A percentile compares a stretch with the other conserved stretches of the same genome.
Evolutionary conservation across 257 asterid genomes (phyloP).

Genomic region (Salvia rosmarinus): DNA sequence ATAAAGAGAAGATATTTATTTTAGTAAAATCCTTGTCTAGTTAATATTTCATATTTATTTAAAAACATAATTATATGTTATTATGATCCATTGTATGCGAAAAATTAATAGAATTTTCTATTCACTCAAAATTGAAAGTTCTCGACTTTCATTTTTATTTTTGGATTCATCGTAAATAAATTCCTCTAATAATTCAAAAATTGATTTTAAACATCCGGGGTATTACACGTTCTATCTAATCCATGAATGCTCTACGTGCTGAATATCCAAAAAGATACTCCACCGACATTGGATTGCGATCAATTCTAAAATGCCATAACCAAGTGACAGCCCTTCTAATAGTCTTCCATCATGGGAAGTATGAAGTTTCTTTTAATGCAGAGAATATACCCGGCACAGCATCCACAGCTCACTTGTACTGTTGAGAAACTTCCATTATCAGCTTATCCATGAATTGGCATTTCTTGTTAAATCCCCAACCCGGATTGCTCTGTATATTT

Average conservation of each 20-base stretch:
- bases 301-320: slow-evolving; percentile 1
- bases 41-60: too few relatives aligned
- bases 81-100: too few relatives aligned
- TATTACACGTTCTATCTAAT: too few relatives aligned
- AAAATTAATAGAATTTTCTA: too few relatives aligned
- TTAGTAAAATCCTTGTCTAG: too few relatives aligned
- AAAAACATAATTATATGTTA: too few relatives aligned
- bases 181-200: too few relatives aligned
- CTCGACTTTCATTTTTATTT: too few relatives aligned
- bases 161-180: too few relatives aligned
- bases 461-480: slow-evolving; percentile 94
- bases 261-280: slow-evolving; percentile 16
- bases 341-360: slow-evolving; percentile 14
- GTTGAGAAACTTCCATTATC: slow-evolving; percentile 63
- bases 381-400: neutral
- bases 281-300: neutral
- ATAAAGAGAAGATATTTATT: too few relatives aligned
- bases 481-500: slow-evolving; percentile 84
- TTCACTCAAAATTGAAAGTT: too few relatives aligned
- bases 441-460: slow-evolving; percentile 89
- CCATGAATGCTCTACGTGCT: slow-evolving; percentile 1
- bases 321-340: slow-evolving; percentile 4
- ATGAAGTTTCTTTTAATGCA: slow-evolving; percentile 14
- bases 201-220: too few relatives aligned
- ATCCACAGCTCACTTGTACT: slow-evolving; percentile 58